phyloP scores from a whole-genome alignment of 805 yeast genomes.

The Phaffomyces antillensis region DNA sequence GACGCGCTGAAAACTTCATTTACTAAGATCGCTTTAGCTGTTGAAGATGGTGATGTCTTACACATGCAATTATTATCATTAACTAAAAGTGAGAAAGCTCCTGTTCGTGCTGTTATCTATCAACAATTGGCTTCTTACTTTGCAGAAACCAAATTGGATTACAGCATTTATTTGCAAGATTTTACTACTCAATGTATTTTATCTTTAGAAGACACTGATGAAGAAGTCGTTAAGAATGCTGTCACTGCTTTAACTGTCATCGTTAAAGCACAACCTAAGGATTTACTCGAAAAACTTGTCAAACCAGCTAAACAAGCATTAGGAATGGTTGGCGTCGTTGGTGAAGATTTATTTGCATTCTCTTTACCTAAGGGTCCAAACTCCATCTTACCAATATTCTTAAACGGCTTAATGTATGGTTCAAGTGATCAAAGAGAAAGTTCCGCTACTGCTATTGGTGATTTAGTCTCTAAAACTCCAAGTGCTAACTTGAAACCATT shows the following conservation, averaged over 20 bases:
- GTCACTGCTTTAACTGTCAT: conserved; percentile 59
- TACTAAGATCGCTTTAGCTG: conserved; percentile 63
- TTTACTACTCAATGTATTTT: conserved; percentile 63
- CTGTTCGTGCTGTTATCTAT: conserved; percentile 55
- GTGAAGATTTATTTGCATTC: conserved; percentile 69
- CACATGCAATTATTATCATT: conserved; percentile 74
- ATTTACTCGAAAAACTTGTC: conserved; percentile 67
- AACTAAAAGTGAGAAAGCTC: conserved; percentile 67
- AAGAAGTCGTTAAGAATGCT: conserved; percentile 55
- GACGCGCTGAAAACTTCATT: conserved; percentile 46
- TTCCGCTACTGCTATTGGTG: conserved; percentile 86
- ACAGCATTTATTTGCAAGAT: conserved; percentile 66
- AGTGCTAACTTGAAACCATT: conserved; percentile 76
- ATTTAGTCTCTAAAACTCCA: conserved; percentile 77
- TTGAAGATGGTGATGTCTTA: conserved; percentile 69
- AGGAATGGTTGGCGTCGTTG: conserved; percentile 51
- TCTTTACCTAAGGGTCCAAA: conserved; percentile 72
- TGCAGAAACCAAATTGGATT: conserved; percentile 55
- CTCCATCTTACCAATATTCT: conserved; percentile 82
- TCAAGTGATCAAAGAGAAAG: conserved; percentile 72
- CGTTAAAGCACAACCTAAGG: conserved; percentile 68
- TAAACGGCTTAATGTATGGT: conserved; percentile 96
- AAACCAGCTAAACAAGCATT: conserved; percentile 76
- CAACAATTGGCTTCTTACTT: conserved; percentile 70
- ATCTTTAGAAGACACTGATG: conserved; percentile 64